phyloP scores from a whole-genome alignment of 2,329 filamentous ascomycete species.

The Epichloe baconii region DNA sequence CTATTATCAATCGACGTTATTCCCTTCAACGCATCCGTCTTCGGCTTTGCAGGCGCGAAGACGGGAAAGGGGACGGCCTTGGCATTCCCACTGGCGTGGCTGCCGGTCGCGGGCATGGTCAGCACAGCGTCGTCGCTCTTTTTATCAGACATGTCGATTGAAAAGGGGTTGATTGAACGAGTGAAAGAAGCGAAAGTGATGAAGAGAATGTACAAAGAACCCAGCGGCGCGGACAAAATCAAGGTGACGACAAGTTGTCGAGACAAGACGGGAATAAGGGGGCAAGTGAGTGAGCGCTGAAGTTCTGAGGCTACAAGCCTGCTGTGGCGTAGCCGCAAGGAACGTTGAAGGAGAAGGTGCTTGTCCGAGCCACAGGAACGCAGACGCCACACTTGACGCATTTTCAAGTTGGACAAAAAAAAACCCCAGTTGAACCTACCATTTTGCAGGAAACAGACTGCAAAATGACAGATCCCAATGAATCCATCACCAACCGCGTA shows the following conservation, averaged over 20 bases:
- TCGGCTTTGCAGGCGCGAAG: conserved; percentile 4
- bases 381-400: background rate
- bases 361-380: background rate
- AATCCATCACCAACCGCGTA: no score
- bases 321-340: background rate
- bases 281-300: background rate
- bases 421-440: no score
- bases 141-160: conserved; percentile 4
- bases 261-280: background rate
- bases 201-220: background rate
- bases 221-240: background rate
- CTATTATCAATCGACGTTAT: conserved; percentile 47
- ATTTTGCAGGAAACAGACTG: no score
- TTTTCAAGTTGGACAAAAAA: background rate
- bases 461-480: no score
- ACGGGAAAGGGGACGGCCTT: background rate
- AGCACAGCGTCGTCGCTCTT: conserved; percentile 4
- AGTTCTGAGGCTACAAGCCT: no score
- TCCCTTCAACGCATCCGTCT: conserved; percentile 3
- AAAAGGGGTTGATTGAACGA: background rate
- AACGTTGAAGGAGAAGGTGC: background rate
- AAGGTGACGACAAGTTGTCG: background rate
- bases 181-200: background rate
- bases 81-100: background rate
- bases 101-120: background rate